Conservation (phyloP, 2,329 filamentous ascomycete species). For the Fusarium liriodendri region DNA sequence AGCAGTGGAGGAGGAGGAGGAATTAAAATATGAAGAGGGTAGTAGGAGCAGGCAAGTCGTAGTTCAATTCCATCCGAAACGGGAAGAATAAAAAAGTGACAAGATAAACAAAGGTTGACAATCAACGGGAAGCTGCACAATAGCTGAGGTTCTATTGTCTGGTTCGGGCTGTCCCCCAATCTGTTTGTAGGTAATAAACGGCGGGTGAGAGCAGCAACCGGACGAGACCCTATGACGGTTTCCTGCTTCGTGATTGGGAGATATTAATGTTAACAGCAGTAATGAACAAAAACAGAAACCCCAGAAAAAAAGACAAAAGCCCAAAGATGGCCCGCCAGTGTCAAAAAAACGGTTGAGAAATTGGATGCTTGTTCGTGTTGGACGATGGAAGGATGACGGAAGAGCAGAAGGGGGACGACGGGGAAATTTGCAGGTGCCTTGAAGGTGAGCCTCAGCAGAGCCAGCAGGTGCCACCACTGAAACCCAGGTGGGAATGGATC, state of each 20-base stretch:
- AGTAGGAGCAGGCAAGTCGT: not conserved
- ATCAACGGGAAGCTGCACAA: conserved; percentile 10
- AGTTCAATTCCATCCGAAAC: not conserved
- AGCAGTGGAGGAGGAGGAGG: conserved; percentile 2
- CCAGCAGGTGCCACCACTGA: not conserved
- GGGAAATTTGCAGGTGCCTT: not conserved
- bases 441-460: not conserved
- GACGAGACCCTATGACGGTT: conserved; percentile 1
- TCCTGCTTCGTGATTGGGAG: not conserved
- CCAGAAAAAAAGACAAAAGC: conserved; percentile 9
- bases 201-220: conserved; percentile 3
- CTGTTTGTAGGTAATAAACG: conserved; percentile 4
- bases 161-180: not conserved
- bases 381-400: conserved; percentile 3
- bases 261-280: not conserved
- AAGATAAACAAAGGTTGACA: conserved; percentile 9
- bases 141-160: conserved; percentile 27
- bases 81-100: not conserved
- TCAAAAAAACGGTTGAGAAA: not conserved
- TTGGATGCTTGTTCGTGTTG: not conserved
- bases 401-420: conserved; percentile 4
- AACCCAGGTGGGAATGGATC: not conserved
- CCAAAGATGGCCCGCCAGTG: not conserved
- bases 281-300: not conserved
- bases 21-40: conserved; percentile 10